phyloP scores from a whole-genome alignment of 1,139 yeast species.

The Yamadazyma spencermartinsiae region DNA sequence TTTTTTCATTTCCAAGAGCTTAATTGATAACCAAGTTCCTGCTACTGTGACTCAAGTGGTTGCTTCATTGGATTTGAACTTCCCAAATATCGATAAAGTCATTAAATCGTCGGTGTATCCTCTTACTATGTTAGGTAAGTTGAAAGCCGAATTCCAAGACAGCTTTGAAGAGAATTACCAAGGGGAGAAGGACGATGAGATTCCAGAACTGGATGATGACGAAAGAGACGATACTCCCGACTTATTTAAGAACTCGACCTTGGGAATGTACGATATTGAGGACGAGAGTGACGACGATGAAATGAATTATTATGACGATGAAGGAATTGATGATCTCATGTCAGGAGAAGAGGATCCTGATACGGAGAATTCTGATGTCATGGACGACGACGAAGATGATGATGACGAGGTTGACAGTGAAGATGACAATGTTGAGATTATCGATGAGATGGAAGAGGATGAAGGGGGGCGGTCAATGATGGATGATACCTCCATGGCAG shows the following conservation, averaged over 20 bases:
- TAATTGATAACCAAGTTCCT: slow-evolving; percentile 68
- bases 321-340: slow-evolving; percentile 35
- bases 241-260: slow-evolving; percentile 79
- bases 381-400: slow-evolving; percentile 17
- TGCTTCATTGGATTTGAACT: slow-evolving; percentile 68
- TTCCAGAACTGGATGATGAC: slow-evolving; percentile 49
- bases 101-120: slow-evolving; percentile 61
- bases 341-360: slow-evolving; percentile 35
- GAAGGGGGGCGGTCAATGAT: slow-evolving; percentile 12
- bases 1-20: slow-evolving; percentile 58
- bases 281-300: slow-evolving; percentile 60
- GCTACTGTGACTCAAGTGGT: slow-evolving; percentile 55
- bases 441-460: slow-evolving; percentile 11
- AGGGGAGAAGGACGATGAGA: slow-evolving; percentile 35
- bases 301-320: slow-evolving; percentile 32
- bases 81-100: slow-evolving; percentile 63
- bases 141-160: slow-evolving; percentile 59
- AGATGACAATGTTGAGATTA: slow-evolving; percentile 6
- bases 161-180: slow-evolving; percentile 51
- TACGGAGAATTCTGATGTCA: slow-evolving; percentile 17
- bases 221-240: slow-evolving; percentile 82
- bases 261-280: slow-evolving; percentile 92
- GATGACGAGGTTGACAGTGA: slow-evolving; percentile 28
- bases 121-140: slow-evolving; percentile 60
- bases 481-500: slow-evolving; percentile 16